Base-by-base conservation (phyloP, 495 filamentous ascomycete species). In the Podospora australis region DNA sequence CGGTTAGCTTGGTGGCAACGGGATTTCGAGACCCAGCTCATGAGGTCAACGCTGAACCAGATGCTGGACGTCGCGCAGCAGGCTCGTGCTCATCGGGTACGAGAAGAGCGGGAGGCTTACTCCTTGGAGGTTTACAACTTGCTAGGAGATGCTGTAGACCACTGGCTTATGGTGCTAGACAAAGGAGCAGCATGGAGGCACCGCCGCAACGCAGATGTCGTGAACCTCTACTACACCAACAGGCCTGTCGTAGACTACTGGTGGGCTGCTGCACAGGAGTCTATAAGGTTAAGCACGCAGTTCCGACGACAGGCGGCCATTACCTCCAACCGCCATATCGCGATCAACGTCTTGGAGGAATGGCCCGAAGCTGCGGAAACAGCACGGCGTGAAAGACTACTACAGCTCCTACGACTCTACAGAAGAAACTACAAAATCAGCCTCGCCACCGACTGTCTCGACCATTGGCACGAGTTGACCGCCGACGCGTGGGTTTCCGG, bases 361-460 rank as follows among this genome's bases (percentile, higher is more conserved):
- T 66, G 63, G 63, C 60, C 58, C 9, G 41, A 29, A 5, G 28
- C 60, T 4, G 57, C 63, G 11, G 42, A 52, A 32, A 13, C 34
- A 10, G 45, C 49, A 2, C 49, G 59, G 6, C 29, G 53, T 16
- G 56, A 64, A 14, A 48, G 63, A 17, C 38, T 66, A 39, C 54
- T 62, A 56, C 36, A 24, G 29, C 43, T 41, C 1, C 24, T 64
- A 4, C 58, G 59, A 22, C 41, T 52, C 20, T 66, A 60, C 48
- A 41, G 63, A 16, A 56, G 54, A 3, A 16, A 50, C 13, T 58
- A 64, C 58, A 66, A 66, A 24, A 38, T 59, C 24, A 39, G 52
- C 5, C 48, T 64, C 6, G 63, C 61, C 7, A 36, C 45, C 1
- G 32, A 39, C 0, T 60, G 54, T 46, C 46, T 66, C 0, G 52